These are phyloP conservation scores for Pythium vanterpoolii DNA, from an alignment of 352 stramenopile genomes.

Conservation along the genomic window DNA sequence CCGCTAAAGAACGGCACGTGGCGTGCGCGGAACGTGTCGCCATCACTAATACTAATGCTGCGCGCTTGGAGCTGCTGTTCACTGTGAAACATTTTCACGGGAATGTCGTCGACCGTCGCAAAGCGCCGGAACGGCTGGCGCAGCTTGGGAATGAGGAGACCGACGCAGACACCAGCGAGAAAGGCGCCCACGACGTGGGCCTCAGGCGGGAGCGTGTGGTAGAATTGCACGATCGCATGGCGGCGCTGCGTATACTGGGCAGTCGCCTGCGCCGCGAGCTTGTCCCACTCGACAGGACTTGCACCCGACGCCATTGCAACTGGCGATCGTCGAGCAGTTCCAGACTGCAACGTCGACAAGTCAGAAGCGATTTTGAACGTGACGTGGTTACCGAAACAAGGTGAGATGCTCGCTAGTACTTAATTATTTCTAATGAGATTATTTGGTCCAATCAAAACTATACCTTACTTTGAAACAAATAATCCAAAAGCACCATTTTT, in stretches of 20 bases:
- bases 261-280: slow-evolving; percentile 16
- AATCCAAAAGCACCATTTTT: slow-evolving; percentile 7
- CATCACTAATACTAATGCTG: slow-evolving; percentile 65
- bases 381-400: slow-evolving; percentile 3
- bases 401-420: neutral
- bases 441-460: too few relatives aligned
- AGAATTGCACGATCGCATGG: slow-evolving; percentile 16
- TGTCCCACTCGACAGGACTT: slow-evolving; percentile 16
- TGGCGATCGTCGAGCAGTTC: neutral
- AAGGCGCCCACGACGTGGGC: slow-evolving; percentile 49
- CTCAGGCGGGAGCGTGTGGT: slow-evolving; percentile 32
- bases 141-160: slow-evolving; percentile 50
- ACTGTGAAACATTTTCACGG: slow-evolving; percentile 63
- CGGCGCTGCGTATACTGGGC: slow-evolving; percentile 13
- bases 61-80: slow-evolving; percentile 48
- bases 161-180: slow-evolving; percentile 46
- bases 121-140: slow-evolving; percentile 68
- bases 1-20: slow-evolving; percentile 54
- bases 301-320: neutral
- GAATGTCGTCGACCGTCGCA: slow-evolving; percentile 77
- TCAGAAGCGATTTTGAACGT: neutral
- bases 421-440: neutral
- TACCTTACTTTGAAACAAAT: neutral
- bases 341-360: slow-evolving; percentile 12
- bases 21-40: slow-evolving; percentile 80